Conservation (phyloP, 208 protist species). For the Naegleria fowleri region DNA sequence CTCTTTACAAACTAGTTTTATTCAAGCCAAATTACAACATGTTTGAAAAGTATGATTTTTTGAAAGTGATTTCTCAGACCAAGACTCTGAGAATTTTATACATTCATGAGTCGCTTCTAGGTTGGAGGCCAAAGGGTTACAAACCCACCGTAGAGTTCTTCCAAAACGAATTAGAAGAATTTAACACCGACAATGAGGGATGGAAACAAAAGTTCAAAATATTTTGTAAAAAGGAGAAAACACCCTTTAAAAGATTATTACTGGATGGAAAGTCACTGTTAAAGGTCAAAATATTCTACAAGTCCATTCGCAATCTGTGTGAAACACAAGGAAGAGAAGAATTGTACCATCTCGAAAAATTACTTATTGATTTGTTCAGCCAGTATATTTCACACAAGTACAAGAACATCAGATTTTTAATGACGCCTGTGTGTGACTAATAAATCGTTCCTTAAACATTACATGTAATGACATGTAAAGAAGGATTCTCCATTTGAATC, state of each 20-base stretch:
- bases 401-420: background rate
- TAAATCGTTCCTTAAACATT: background rate
- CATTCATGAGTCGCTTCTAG: background rate
- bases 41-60: background rate
- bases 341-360: background rate
- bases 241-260: background rate
- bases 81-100: background rate
- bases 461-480: background rate
- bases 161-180: background rate
- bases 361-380: background rate
- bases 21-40: background rate
- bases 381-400: background rate
- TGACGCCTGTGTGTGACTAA: background rate
- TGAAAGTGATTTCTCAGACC: background rate
- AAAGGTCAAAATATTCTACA: background rate
- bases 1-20: background rate
- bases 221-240: background rate
- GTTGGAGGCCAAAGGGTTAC: background rate
- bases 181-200: background rate
- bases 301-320: background rate
- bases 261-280: background rate
- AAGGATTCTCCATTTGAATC: background rate
- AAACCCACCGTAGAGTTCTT: background rate
- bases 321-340: background rate
- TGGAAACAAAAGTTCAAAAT: background rate